Evolutionary conservation across 495 filamentous ascomycete species (phyloP), one percentile per base, ranked within the genome.

Genomic region (Immersiella caudata): DNA sequence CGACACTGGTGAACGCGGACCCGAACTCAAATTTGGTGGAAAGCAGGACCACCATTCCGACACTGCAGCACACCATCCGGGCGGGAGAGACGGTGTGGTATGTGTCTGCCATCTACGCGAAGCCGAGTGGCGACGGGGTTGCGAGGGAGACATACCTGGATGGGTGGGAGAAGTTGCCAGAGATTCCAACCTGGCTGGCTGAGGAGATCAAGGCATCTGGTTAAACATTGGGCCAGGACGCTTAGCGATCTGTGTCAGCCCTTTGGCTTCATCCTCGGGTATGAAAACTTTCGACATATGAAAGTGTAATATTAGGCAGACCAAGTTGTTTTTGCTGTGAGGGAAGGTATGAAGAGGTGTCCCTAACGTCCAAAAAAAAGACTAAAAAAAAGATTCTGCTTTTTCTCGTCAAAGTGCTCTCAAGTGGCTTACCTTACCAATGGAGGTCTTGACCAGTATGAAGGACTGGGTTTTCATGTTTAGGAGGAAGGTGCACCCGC

Each of bases 241-340:
- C 91, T 92, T 26, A 98, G 83, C 2, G 94, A 97, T 81, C 97
- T 97, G 81, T 97, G 97, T 60, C 97, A 83, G 68, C 88, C 92
- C 80, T 93, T 93, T 87, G 0, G 85, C 90, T 55, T 90, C 85
- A 76, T n/a, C n/a, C n/a, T n/a, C n/a, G n/a, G n/a, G n/a, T n/a
- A n/a, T n/a, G n/a, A n/a, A n/a, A n/a, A n/a, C n/a, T n/a, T n/a
- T n/a, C n/a, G n/a, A n/a, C n/a, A n/a, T n/a, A n/a, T n/a, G n/a
- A n/a, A n/a, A n/a, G n/a, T n/a, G n/a, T n/a, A n/a, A n/a, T n/a
- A n/a, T n/a, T n/a, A n/a, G n/a, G n/a, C n/a, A n/a, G n/a, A n/a
- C n/a, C n/a, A n/a, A n/a, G n/a, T n/a, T n/a, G n/a, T n/a, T n/a
- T n/a, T n/a, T n/a, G n/a, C n/a, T n/a, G n/a, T n/a, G n/a, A n/a